Evolutionary conservation across 2,329 filamentous ascomycete species (phyloP).

Genomic region (Aspergillus sp.): DNA sequence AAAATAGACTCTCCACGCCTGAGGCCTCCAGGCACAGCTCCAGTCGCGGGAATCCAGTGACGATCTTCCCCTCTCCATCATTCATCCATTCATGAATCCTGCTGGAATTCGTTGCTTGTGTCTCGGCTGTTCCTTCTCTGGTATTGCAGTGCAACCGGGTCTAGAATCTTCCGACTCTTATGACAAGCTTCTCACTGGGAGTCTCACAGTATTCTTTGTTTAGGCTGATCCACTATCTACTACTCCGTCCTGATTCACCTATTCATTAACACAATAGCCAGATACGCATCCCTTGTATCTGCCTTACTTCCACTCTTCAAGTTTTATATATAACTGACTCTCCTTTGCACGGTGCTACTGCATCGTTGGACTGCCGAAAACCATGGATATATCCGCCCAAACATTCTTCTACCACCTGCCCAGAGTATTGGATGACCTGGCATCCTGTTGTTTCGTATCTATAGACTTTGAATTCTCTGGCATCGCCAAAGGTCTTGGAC

Average conservation of each 20-base stretch:
- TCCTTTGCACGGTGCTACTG: background rate
- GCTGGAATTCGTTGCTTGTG: background rate
- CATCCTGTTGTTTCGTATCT: slow-evolving; percentile 62
- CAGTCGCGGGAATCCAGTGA: background rate
- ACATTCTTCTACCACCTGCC: slow-evolving; percentile 56
- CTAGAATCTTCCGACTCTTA: background rate
- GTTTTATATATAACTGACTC: background rate
- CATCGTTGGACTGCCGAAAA: background rate
- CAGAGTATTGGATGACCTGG: slow-evolving; percentile 59
- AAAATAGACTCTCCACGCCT: background rate
- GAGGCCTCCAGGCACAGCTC: background rate
- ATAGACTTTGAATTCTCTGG: slow-evolving; percentile 70
- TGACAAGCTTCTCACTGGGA: background rate
- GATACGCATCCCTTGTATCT: background rate
- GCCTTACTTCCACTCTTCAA: background rate
- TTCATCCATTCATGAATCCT: background rate
- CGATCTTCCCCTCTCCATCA: background rate
- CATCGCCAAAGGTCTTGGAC: slow-evolving; percentile 50
- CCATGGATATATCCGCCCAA: slow-evolving; percentile 59
- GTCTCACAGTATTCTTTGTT: background rate
- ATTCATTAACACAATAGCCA: background rate
- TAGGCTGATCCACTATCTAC: background rate
- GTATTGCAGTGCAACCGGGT: background rate
- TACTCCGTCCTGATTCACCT: background rate
- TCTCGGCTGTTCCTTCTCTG: background rate